These are phyloP conservation scores for Colletotrichum ledebouriae DNA, from an alignment of 2,329 filamentous ascomycete genomes.

Conservation along the genomic window DNA sequence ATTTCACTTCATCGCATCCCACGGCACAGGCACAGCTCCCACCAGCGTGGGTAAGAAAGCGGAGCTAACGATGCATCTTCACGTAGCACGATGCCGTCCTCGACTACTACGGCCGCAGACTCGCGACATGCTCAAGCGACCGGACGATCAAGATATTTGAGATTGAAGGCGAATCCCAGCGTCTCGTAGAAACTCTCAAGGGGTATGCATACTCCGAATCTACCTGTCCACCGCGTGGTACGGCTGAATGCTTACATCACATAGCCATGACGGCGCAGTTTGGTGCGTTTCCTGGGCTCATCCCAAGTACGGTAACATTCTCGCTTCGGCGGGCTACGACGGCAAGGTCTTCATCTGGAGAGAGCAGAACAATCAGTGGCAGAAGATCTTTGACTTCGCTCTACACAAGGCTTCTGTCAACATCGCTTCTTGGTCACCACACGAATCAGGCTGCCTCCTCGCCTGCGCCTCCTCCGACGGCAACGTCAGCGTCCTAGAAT, in stretches of 20 bases:
- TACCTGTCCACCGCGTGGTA: constrained; percentile 1
- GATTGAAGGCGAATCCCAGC: constrained; percentile 92
- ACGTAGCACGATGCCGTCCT: constrained; percentile 93
- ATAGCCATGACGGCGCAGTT: constrained; percentile 93
- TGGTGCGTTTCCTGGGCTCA: constrained; percentile 99
- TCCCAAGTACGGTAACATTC: constrained; percentile 97
- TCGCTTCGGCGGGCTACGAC: constrained; percentile 95
- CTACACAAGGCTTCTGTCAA: constrained; percentile 97
- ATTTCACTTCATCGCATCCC: neutral
- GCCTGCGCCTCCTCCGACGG: constrained; percentile 96
- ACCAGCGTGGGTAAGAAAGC: neutral
- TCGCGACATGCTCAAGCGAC: constrained; percentile 97
- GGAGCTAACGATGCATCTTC: neutral
- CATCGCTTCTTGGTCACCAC: constrained; percentile 96
- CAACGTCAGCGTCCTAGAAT: constrained; percentile 93
- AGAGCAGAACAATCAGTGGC: constrained; percentile 83
- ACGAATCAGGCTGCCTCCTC: constrained; percentile 93
- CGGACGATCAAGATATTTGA: constrained; percentile 99
- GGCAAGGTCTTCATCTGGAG: constrained; percentile 99
- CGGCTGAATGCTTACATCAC: constrained; percentile 12
- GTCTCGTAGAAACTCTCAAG: constrained; percentile 91
- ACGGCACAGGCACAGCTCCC: neutral
- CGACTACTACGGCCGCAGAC: constrained; percentile 96
- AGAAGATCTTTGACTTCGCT: constrained; percentile 92
- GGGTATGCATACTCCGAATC: constrained; percentile 69